phyloP scores from a whole-genome alignment of 202 grass and related monocot genomes.

The Zizania palustris region DNA sequence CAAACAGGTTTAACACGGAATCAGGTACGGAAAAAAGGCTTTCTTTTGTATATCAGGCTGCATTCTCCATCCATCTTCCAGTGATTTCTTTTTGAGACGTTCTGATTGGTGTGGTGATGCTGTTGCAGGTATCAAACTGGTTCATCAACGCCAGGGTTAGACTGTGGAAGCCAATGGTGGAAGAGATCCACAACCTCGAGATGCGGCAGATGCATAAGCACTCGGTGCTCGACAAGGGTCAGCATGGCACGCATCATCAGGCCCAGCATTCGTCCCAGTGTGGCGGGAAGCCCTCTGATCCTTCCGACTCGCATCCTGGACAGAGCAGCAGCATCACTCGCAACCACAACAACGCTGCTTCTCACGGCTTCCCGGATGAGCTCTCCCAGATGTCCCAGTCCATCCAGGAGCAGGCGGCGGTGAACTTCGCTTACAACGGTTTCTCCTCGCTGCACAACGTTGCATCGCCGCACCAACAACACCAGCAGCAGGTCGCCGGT shows the following conservation, averaged over 20 bases:
- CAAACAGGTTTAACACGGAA: conserved; percentile 91
- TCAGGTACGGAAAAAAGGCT: conserved; percentile 54
- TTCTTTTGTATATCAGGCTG: neutral
- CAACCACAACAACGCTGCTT: conserved; percentile 41
- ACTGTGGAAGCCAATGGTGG: conserved; percentile 98
- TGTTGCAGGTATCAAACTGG: conserved; percentile 87
- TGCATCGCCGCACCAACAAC: conserved; percentile 40
- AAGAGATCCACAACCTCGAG: conserved; percentile 96
- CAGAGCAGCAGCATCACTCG: conserved; percentile 49
- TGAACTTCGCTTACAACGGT: conserved; percentile 56
- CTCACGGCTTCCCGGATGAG: conserved; percentile 49
- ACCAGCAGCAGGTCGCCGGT: conserved; percentile 38
- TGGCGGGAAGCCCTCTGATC: conserved; percentile 59
- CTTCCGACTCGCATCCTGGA: conserved; percentile 42
- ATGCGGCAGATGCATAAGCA: conserved; percentile 73
- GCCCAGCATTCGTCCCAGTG: conserved; percentile 52
- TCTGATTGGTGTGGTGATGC: neutral
- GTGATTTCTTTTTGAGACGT: neutral
- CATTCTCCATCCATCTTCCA: neutral
- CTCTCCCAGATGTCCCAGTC: conserved; percentile 62
- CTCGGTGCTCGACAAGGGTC: conserved; percentile 50
- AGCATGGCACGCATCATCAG: conserved; percentile 36
- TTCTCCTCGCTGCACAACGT: conserved; percentile 42
- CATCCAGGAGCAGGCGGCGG: conserved; percentile 54
- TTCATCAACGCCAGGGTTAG: conserved; percentile 98